Conservation (phyloP, 1,284 basidiomycete species). For the Meira nashicola region DNA sequence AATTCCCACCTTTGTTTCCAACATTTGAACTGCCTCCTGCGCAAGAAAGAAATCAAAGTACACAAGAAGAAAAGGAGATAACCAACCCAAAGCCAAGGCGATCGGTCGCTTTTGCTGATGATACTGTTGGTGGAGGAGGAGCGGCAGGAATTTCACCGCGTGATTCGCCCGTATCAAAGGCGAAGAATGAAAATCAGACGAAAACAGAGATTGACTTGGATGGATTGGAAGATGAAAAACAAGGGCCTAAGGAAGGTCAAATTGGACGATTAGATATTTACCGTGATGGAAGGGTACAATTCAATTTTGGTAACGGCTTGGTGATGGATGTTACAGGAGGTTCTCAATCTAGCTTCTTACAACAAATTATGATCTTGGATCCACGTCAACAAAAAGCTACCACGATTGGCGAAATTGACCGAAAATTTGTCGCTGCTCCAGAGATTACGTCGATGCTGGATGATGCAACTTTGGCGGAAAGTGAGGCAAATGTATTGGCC, state of each 20-base stretch:
- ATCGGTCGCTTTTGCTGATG: constrained; percentile 36
- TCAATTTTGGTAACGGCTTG: constrained; percentile 36
- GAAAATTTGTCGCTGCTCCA: constrained; percentile 78
- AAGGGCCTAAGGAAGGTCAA: constrained; percentile 28
- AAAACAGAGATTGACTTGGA: neutral
- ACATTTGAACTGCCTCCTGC: constrained; percentile 56
- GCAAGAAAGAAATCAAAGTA: neutral
- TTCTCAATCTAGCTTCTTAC: constrained; percentile 80
- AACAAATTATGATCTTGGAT: constrained; percentile 77
- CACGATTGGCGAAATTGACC: constrained; percentile 77
- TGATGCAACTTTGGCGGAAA: constrained; percentile 49
- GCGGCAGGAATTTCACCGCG: constrained; percentile 1
- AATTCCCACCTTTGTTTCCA: constrained; percentile 86
- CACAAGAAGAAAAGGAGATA: constrained; percentile 2
- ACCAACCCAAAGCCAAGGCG: constrained; percentile 11
- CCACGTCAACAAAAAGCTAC: constrained; percentile 61
- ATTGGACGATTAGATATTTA: constrained; percentile 44
- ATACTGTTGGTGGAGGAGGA: constrained; percentile 31
- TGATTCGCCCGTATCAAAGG: neutral
- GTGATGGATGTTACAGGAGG: constrained; percentile 60
- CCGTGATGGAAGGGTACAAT: constrained; percentile 39
- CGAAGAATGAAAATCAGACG: constrained; percentile 2
- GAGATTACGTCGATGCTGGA: constrained; percentile 72
- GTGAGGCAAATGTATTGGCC: neutral
- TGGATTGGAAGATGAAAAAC: neutral